Conservation (phyloP, 495 filamentous ascomycete species). For the Cercophora scortea region DNA sequence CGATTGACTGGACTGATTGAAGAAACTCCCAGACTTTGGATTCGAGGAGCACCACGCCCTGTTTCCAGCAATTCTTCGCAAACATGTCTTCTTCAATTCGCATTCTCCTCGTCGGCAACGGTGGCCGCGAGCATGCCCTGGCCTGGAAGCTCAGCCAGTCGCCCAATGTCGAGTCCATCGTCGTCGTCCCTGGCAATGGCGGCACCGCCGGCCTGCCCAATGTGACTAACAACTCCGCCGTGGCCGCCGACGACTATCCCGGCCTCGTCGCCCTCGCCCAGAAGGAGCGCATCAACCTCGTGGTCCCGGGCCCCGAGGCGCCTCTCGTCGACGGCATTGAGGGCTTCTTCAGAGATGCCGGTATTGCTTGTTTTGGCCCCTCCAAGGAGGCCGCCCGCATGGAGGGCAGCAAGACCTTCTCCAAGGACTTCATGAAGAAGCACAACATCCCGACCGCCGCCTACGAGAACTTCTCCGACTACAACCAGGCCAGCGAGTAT, state of each 20-base stretch:
- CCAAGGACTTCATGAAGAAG: conserved; percentile 95
- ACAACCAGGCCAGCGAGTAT: conserved; percentile 67
- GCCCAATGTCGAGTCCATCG: conserved; percentile 54
- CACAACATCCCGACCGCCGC: conserved; percentile 84
- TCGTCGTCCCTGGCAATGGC: conserved; percentile 76
- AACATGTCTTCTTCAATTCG: conserved; percentile 32
- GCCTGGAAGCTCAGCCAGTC: conserved; percentile 93
- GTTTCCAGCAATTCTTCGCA: neutral
- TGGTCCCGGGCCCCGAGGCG: conserved; percentile 86
- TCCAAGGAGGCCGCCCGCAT: conserved; percentile 77
- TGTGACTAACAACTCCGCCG: conserved; percentile 58
- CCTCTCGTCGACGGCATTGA: conserved; percentile 90
- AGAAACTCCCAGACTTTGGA: no score
- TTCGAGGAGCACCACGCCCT: no score
- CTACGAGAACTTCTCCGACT: conserved; percentile 82
- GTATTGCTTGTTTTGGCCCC: conserved; percentile 81
- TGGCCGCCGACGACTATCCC: conserved; percentile 68
- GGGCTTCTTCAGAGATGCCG: conserved; percentile 69
- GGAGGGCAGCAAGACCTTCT: conserved; percentile 95
- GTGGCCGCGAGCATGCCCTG: conserved; percentile 88
- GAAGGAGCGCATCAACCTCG: conserved; percentile 67
- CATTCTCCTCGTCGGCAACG: conserved; percentile 84
- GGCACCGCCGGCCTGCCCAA: conserved; percentile 71
- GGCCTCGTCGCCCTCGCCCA: conserved; percentile 68
- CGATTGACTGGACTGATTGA: no score